Percentiles rank a stretch among this genome's conserved stretches.
Conservation (phyloP, 192 early-diverging fungal species). For the Paraglomus occultum region DNA sequence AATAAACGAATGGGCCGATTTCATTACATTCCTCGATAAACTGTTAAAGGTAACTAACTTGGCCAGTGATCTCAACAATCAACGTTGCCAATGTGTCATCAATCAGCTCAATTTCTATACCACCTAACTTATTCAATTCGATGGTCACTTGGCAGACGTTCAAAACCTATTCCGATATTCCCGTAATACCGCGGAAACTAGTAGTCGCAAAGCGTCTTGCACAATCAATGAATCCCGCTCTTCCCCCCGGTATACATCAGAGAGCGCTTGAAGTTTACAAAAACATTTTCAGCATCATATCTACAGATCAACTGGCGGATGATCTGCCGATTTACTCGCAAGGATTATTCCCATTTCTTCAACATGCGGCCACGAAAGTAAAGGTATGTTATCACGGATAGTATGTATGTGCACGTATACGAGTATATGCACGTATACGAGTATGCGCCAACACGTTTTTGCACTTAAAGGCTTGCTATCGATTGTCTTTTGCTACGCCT, state of each 20-base stretch:
- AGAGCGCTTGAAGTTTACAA: constrained; percentile 87
- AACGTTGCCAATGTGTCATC: neutral
- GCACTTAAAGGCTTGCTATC: neutral
- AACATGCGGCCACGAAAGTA: constrained; percentile 75
- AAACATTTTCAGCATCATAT: constrained; percentile 69
- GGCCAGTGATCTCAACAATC: too few species aligned
- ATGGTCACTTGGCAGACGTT: constrained; percentile 53
- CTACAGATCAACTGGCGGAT: constrained; percentile 69
- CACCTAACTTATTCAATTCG: neutral
- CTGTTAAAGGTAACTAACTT: constrained; percentile 62
- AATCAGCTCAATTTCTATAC: neutral
- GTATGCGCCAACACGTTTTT: too few species aligned
- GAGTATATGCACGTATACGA: neutral
- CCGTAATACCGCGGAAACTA: constrained; percentile 78
- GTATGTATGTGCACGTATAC: constrained; percentile 2
- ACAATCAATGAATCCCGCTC: constrained; percentile 91
- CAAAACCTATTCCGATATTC: constrained; percentile 68
- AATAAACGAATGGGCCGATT: constrained; percentile 94
- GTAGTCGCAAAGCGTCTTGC: constrained; percentile 88
- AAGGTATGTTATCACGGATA: constrained; percentile 57
- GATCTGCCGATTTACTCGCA: constrained; percentile 86
- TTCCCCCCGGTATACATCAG: constrained; percentile 94
- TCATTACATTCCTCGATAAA: constrained; percentile 84
- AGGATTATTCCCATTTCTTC: constrained; percentile 89
- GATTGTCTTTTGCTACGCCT: too few species aligned